Evolutionary conservation across 176 grass and related monocot species (phyloP), one percentile per base, ranked within the genome.

Genomic region (Ananas comosus): DNA sequence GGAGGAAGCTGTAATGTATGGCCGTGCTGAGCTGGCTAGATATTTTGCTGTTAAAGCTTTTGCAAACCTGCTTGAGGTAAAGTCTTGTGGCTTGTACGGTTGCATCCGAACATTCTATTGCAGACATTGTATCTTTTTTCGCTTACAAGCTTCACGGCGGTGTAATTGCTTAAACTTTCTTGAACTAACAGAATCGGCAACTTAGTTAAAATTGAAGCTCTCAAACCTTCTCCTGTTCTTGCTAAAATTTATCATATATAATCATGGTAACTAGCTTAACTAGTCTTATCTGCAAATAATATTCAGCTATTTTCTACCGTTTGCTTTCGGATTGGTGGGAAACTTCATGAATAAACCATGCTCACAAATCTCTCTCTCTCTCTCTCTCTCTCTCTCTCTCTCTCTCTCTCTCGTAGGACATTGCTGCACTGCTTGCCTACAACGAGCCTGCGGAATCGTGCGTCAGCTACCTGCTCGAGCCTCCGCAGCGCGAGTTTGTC

Each of bases 1-100:
- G 50, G 89, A 90, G 72, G 84, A 83, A 59, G 93, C 89, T 59
- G 89, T 97, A 51, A 81, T 74, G 68, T 97, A 90, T 72, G 93
- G 67, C 63, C 86, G 86, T 51, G 65, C 71, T 76, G 79, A 90
- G 69, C 77, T 97, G 66, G 65, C 86, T 77, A 92, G 71, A 71
- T 92, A 87, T 69, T 92, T 87, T 49, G 51, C 66, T 6, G 73
- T 89, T 70, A 97, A 90, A 79, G 68, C 81, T 81, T 92, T 90
- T 64, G 79, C 71, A 51, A 85, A 79, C 17, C 76, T 90, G 66
- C 80, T 89, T 57, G 81, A 79, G 79, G 93, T 97, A 88, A 88
- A 76, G 33, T 42, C 33, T 42, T 42, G 33, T 42, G 33, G 33
- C 33, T 7, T 61, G 5, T 10, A 18, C 27, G 10, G 56, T 10